Evolutionary conservation across 768 basidiomycete species (phyloP), one percentile per base, ranked within the genome.

Genomic region (Mrakia frigida): DNA sequence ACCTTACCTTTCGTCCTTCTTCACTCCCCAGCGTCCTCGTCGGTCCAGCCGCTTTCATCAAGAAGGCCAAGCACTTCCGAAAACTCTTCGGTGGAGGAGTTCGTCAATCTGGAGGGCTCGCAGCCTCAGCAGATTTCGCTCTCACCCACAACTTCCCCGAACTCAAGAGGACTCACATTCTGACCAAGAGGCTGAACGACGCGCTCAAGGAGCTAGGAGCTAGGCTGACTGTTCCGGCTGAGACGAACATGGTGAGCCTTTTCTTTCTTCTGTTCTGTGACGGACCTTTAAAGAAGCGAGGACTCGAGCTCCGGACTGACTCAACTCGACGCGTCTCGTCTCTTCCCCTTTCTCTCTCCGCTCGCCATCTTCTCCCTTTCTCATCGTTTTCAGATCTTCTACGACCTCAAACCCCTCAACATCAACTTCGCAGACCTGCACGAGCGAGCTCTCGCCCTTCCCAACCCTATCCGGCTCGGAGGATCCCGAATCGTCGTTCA

Each of bases 51-150:
- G 88, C 87, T n/a, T 91, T 94, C 81, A 94, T 98, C 81, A 82
- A 81, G 21, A 80, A 69, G 53, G 70, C 70, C 70, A 35, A 37
- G 7, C 70, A 72, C 89, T 92, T 97, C 86, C 87, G 95, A 75
- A 98, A 98, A 85, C 86, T 93, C 33, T 94, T 98, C 80, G 96
- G 96, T 43, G 95, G 94, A 41, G 94, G 93, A 61, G 93, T 98
- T 89, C 88, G 96, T 37, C 77, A 99, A 85, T 93, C 90, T 21
- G 95, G 96, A 72, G 85, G 91, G 53, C 86, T 97, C 59, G 89
- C 91, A 7, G 94, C 89, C 14, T 89, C 89, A 10, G 93, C 92
- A 3, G 91, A 92, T n/a, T 94, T 92, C 81, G 92, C 93, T 18
- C 85, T 98, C 74, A 90, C 90, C 10, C 84, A 93, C 84, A 91